These are phyloP conservation scores for Cymodocea nodosa DNA, from an alignment of 116 monocot species.

Conservation along the genomic window DNA sequence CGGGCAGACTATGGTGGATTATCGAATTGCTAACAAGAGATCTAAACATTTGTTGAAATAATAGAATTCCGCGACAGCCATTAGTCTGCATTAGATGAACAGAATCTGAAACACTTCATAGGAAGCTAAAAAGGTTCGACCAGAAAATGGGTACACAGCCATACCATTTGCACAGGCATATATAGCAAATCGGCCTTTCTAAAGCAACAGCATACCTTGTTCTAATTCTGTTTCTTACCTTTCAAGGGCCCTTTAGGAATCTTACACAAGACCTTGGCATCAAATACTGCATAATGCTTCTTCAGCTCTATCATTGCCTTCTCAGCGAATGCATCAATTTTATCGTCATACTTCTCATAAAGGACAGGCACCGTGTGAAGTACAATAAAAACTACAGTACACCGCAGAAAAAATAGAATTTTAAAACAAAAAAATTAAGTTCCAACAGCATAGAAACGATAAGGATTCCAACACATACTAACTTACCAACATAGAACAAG, in stretches of 20 bases:
- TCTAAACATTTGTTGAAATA: too few relatives aligned
- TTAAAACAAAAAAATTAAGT: not conserved
- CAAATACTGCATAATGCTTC: slow-evolving; percentile 51
- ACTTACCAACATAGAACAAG: slow-evolving; percentile 60
- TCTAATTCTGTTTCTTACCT: not conserved
- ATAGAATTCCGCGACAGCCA: too few relatives aligned
- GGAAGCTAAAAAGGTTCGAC: too few relatives aligned
- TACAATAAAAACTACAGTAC: slow-evolving; percentile 39
- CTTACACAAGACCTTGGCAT: slow-evolving; percentile 43
- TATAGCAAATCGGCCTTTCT: too few relatives aligned
- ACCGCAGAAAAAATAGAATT: not conserved
- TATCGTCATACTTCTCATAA: slow-evolving; percentile 68
- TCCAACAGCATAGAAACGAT: not conserved
- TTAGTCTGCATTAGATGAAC: too few relatives aligned
- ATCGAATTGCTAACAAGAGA: too few relatives aligned
- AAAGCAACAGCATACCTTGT: too few relatives aligned
- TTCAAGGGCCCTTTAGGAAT: slow-evolving; percentile 50
- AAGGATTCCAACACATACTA: not conserved
- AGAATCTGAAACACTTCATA: too few relatives aligned
- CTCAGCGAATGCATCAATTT: slow-evolving; percentile 52
- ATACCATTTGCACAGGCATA: too few relatives aligned
- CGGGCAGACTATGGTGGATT: too few relatives aligned
- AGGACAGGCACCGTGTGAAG: slow-evolving; percentile 55
- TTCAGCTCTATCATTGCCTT: slow-evolving; percentile 42
- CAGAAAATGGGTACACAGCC: too few relatives aligned